Evolutionary conservation across 2,329 filamentous ascomycete genomes (phyloP).

Genomic region (Basipetospora chlamydospora): DNA sequence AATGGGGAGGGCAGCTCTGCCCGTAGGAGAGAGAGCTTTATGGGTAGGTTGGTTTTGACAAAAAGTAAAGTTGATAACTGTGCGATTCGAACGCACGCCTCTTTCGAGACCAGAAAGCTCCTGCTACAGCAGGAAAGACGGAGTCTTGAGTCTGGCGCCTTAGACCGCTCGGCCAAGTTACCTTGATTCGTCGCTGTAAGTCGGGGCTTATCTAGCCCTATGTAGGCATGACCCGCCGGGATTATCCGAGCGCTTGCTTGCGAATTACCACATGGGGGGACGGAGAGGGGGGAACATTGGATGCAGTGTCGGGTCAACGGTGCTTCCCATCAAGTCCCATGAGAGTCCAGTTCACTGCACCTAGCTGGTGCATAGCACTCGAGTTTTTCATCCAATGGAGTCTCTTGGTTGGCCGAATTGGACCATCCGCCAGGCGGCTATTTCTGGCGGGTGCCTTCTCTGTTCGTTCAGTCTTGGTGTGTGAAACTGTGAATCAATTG

Average conservation of each 20-base stretch:
- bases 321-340: no score
- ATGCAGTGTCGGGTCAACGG: no score
- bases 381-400: neutral
- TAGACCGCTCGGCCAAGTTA: constrained; percentile 4
- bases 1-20: no score
- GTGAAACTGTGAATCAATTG: no score
- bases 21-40: neutral
- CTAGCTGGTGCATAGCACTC: neutral
- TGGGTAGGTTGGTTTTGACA: neutral
- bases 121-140: neutral
- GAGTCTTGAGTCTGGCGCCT: constrained; percentile 2
- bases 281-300: neutral
- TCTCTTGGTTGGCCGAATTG: constrained; percentile 3
- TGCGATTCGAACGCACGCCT: constrained; percentile 2
- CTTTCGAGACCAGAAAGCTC: constrained; percentile 4
- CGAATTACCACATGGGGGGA: neutral
- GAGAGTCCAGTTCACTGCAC: no score
- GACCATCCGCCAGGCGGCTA: constrained; percentile 4
- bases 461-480: no score
- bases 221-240: neutral
- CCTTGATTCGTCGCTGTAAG: neutral
- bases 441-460: constrained; percentile 3
- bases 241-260: neutral
- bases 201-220: no score
- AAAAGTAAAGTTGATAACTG: constrained; percentile 1